phyloP scores from a whole-genome alignment of 129 eudicot species.

The Escallonia herrerae region DNA sequence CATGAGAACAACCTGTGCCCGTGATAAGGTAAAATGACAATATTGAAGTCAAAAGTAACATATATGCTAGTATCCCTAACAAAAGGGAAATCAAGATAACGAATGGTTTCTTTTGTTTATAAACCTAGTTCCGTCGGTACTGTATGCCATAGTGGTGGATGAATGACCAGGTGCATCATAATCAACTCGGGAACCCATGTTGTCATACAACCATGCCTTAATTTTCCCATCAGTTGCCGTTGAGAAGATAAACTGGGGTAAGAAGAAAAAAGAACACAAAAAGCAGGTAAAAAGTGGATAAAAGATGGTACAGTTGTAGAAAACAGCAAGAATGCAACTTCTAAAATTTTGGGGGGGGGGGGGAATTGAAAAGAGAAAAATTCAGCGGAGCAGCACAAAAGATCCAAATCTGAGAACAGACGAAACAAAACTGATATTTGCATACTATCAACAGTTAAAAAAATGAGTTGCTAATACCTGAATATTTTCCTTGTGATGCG shows the following conservation, averaged over 20 bases:
- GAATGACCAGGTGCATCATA: slow-evolving; percentile 76
- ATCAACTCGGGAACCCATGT: slow-evolving; percentile 59
- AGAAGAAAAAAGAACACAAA: slow-evolving; percentile 2
- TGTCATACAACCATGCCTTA: slow-evolving; percentile 72
- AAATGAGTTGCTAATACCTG: slow-evolving; percentile 37
- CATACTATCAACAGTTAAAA: slow-evolving; percentile 1
- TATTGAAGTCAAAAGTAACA: neutral
- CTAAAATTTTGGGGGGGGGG: no score
- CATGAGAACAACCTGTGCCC: slow-evolving; percentile 70
- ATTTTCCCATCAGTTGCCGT: slow-evolving; percentile 68
- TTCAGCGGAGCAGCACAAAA: neutral
- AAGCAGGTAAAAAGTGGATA: neutral
- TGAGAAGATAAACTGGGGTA: slow-evolving; percentile 53
- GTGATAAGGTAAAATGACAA: slow-evolving; percentile 1
- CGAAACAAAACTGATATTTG: neutral
- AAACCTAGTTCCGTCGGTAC: slow-evolving; percentile 75
- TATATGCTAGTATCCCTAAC: neutral
- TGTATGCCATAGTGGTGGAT: slow-evolving; percentile 60
- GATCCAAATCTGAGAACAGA: neutral
- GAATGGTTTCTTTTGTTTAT: neutral
- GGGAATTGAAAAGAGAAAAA: no score
- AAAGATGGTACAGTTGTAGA: neutral
- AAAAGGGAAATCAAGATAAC: neutral
- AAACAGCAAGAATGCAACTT: neutral
- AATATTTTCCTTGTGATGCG: slow-evolving; percentile 75